Evolutionary conservation across 176 grass and related monocot species (phyloP), one percentile per base, ranked within the genome.

Genomic region (Rhynchospora breviuscula): DNA sequence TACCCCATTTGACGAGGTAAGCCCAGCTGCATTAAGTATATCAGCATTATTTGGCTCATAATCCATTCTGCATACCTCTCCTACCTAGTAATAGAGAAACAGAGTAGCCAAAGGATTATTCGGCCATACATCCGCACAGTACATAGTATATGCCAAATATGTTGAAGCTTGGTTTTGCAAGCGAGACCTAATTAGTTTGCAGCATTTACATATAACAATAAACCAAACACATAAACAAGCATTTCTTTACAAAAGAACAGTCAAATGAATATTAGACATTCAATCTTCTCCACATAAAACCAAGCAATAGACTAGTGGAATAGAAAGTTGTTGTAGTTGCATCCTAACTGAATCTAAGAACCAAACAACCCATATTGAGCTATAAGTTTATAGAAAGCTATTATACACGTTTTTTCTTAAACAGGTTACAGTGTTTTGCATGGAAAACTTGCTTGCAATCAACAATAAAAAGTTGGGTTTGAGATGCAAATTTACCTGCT

Each of bases 1-100:
- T 86, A 99, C 46, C 46, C 89, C 97, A 68, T 93, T 86, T 0
- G 89, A 93, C 8, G 93, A 95, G 88, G 85, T 93, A 82, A 95
- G 84, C 72, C 97, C 91, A 74, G 91, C 93, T 33, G 93, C 88
- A 56, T 92, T 90, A 5, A 99, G 85, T 66, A 95, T 93, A 89
- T 99, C 93, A 5, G 22, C 86, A 84, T 90, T 91, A 87, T 85
- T 95, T 33, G 92, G 93, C 84, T 92, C 91, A 89, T 95, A 99
- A 61, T 95, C 96, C 33, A 67, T 49, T 87, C 93, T 94, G 67
- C 88, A 99, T 78, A 95, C 93, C 87, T 93, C 96, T 86, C 87
- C 89, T 88, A 87, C 91, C 96, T 99, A 89, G 74, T 10, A 91
- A 88, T 26, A 23, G 61, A 43, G 29, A 65, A 52, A 21, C 7